phyloP scores from a whole-genome alignment of 805 yeast genomes.

The Metschnikowia baotianmanensis region DNA sequence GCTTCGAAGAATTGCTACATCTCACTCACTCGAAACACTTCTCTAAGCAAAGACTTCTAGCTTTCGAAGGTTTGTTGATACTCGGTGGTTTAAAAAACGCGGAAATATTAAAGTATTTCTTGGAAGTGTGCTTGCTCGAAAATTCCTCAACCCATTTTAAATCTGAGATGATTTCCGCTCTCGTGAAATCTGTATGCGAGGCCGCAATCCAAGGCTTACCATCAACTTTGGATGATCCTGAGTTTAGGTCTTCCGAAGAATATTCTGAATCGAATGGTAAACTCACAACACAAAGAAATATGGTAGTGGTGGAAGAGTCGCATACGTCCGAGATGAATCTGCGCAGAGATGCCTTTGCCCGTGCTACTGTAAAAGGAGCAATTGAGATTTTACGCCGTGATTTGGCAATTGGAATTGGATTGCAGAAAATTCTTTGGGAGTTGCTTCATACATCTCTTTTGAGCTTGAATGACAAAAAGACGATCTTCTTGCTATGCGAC shows the following conservation, averaged over 20 bases:
- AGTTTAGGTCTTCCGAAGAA: slow-evolving; percentile 43
- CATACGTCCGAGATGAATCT: slow-evolving; percentile 42
- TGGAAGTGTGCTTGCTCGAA: slow-evolving; percentile 56
- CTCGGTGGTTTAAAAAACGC: slow-evolving; percentile 77
- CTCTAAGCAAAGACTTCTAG: slow-evolving; percentile 57
- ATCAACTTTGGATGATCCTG: slow-evolving; percentile 62
- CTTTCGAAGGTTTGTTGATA: slow-evolving; percentile 65
- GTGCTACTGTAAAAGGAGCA: slow-evolving; percentile 63
- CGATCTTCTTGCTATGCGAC: slow-evolving; percentile 61
- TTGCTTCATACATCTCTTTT: slow-evolving; percentile 60
- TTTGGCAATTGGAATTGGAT: slow-evolving; percentile 53
- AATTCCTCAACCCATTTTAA: slow-evolving; percentile 47
- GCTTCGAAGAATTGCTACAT: slow-evolving; percentile 54
- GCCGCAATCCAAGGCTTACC: slow-evolving; percentile 66
- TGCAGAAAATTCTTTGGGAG: slow-evolving; percentile 65
- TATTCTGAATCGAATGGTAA: slow-evolving; percentile 17
- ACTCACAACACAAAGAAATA: slow-evolving; percentile 21
- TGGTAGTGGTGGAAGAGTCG: slow-evolving; percentile 60
- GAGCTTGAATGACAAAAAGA: slow-evolving; percentile 57
- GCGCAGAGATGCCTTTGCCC: slow-evolving; percentile 64
- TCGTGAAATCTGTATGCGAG: slow-evolving; percentile 55
- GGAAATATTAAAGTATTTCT: slow-evolving; percentile 58
- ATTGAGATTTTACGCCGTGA: slow-evolving; percentile 62
- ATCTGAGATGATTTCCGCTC: slow-evolving; percentile 43
- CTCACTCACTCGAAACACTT: slow-evolving; percentile 48